These are phyloP conservation scores for Rhizopogon parksii DNA, from an alignment of 1,284 basidiomycete species.

Conservation along the genomic window DNA sequence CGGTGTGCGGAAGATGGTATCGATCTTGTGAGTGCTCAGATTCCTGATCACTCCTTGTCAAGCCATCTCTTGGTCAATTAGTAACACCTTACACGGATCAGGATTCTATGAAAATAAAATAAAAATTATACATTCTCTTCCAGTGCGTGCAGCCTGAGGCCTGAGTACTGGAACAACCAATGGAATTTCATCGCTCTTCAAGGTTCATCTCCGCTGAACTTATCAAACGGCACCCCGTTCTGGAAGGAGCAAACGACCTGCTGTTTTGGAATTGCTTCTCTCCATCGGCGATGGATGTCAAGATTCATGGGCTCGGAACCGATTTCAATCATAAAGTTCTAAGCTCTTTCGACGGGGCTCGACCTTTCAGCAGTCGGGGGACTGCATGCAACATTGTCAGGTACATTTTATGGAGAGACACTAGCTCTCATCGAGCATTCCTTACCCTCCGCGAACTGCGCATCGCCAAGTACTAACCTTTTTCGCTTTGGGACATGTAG, in stretches of 20 bases:
- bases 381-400: neutral
- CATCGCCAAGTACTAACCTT: slow-evolving; percentile 13
- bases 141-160: no score
- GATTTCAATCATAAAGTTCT: slow-evolving; percentile 3
- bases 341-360: neutral
- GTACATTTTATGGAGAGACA: neutral
- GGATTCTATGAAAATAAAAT: slow-evolving; percentile 1
- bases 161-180: neutral
- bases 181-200: slow-evolving; percentile 12
- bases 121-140: no score
- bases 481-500: slow-evolving; percentile 2
- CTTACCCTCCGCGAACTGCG: slow-evolving; percentile 26
- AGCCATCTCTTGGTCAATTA: slow-evolving; percentile 10
- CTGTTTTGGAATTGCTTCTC: slow-evolving; percentile 23
- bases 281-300: slow-evolving; percentile 17
- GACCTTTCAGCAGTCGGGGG: neutral
- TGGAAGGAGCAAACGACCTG: slow-evolving; percentile 15
- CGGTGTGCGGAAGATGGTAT: neutral
- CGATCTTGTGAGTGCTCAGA: slow-evolving; percentile 7
- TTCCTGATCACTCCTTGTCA: slow-evolving; percentile 9
- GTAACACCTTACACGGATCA: slow-evolving; percentile 17
- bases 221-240: slow-evolving; percentile 13
- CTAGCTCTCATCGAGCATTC: neutral
- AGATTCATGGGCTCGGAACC: slow-evolving; percentile 18
- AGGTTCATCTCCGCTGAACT: slow-evolving; percentile 27